A percentile compares a stretch with the other conserved stretches of the same genome.
phyloP scores from a whole-genome alignment of 2,329 filamentous ascomycete species.

The Tolypocladium ophioglossoides region DNA sequence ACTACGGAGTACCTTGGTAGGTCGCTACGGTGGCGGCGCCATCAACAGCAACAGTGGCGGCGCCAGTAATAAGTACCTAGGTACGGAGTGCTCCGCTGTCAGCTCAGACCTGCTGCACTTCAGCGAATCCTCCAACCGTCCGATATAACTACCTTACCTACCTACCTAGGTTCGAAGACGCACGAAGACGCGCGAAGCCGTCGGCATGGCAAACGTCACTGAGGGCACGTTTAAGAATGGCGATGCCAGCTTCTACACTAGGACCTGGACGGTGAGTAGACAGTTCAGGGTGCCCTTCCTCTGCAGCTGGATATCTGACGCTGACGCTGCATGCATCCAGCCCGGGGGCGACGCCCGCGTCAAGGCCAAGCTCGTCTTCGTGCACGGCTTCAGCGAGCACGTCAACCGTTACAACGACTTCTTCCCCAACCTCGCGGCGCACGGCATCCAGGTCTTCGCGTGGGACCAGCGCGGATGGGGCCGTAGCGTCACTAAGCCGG shows the following conservation, averaged over 20 bases:
- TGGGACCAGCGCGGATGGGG: constrained; percentile 92
- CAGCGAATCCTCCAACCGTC: not conserved
- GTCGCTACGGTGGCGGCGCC: not conserved
- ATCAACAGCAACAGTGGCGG: not conserved
- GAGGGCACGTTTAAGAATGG: constrained; percentile 40
- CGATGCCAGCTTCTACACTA: constrained; percentile 39
- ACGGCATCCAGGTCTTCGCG: constrained; percentile 63
- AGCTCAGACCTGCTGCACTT: not conserved
- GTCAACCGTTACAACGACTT: constrained; percentile 66
- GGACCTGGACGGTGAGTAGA: constrained; percentile 46
- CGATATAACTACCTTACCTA: no score
- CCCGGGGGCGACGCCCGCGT: constrained; percentile 34
- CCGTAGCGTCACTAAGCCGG: constrained; percentile 49
- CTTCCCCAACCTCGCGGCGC: constrained; percentile 57
- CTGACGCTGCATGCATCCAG: constrained; percentile 21
- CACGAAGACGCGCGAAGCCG: not conserved
- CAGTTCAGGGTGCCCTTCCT: no score
- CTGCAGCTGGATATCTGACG: not conserved
- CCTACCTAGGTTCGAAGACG: no score
- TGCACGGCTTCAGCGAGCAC: constrained; percentile 89
- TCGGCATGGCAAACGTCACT: constrained; percentile 26
- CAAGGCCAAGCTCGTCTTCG: constrained; percentile 65
- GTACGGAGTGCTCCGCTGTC: not conserved
- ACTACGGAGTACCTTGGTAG: no score
- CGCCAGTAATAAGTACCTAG: no score